phyloP scores from a whole-genome alignment of 2,329 filamentous ascomycete species.

The Monilinia laxa region DNA sequence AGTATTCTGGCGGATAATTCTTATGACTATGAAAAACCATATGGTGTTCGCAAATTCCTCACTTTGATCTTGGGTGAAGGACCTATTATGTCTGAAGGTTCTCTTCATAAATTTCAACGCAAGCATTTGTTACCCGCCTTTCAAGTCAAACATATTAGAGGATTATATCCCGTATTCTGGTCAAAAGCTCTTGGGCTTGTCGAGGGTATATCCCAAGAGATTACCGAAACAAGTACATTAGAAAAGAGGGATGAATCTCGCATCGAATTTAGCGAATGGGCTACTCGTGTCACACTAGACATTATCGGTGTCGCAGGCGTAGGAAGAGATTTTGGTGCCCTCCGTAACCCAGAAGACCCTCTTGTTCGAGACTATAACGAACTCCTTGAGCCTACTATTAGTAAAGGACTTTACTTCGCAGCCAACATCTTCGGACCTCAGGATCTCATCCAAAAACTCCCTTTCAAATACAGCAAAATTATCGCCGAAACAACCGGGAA shows the following conservation, averaged over 20 bases:
- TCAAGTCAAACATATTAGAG: slow-evolving; percentile 76
- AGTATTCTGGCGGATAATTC: slow-evolving; percentile 67
- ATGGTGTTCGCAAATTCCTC: slow-evolving; percentile 53
- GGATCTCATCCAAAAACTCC: slow-evolving; percentile 60
- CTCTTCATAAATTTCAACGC: slow-evolving; percentile 76
- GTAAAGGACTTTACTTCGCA: slow-evolving; percentile 56
- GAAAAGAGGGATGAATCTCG: slow-evolving; percentile 43
- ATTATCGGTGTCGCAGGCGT: slow-evolving; percentile 74
- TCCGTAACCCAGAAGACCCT: slow-evolving; percentile 57
- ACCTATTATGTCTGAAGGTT: slow-evolving; percentile 71
- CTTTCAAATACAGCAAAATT: slow-evolving; percentile 66
- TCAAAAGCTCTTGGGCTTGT: slow-evolving; percentile 67
- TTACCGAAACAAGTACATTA: slow-evolving; percentile 42
- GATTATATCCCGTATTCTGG: slow-evolving; percentile 83
- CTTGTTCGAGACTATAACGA: slow-evolving; percentile 57
- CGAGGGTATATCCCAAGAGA: slow-evolving; percentile 54
- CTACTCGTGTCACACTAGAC: slow-evolving; percentile 66
- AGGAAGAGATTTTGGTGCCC: slow-evolving; percentile 66
- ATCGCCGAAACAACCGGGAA: slow-evolving; percentile 53
- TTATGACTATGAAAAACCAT: slow-evolving; percentile 68
- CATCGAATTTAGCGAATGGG: slow-evolving; percentile 61
- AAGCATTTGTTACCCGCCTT: slow-evolving; percentile 80
- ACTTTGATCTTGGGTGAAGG: slow-evolving; percentile 66
- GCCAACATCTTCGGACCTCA: slow-evolving; percentile 60
- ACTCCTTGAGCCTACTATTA: slow-evolving; percentile 53